Base-by-base conservation (phyloP, 441 rosid species). In the Jatropha podagrica region DNA sequence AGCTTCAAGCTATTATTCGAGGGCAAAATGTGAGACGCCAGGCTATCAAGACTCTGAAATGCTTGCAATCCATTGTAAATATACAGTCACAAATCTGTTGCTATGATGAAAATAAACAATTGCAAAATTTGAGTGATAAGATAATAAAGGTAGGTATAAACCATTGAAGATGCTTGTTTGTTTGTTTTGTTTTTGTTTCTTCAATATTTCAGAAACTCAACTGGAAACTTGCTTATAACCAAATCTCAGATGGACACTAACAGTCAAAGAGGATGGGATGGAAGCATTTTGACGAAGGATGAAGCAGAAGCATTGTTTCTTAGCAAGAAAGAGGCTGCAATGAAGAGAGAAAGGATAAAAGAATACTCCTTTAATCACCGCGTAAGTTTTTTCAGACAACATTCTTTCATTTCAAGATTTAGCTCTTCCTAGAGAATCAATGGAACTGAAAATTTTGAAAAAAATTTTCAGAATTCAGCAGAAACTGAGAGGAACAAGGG, bases 1-100 rank as follows among this genome's bases (percentile, higher is more conserved):
- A 76, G 90, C 98, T 92, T n/a, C 97, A 92, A 83, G 97, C 97
- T 9, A 84, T 92, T 73, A 88, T 95, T 20, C 85, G 97, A 69
- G 98, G 97, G 59, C 78, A 85, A 74, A 89, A 88, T 0, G 97
- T 92, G 77, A 85, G 98, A 81, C 91, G 91, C 56, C 96, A 95
- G 77, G 96, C 97, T 18, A 81, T 88, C 80, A 84, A 83, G 60
- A 88, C 97, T 41, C 88, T 92, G 9, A 91, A 91, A 80, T 87
- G 92, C 82, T 84, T 95, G 83, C 96, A 95, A 74, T 91, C 97
- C 66, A 83, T 95, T 78, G 90, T 95, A 15, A 88, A 86, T 71
- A 91, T 92, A 65, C 97, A 95, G 78, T 85, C 97, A 63, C 88
- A 89, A 74, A 90, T 87, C 76, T 85, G 77, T 27, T 85, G 93